phyloP scores from a whole-genome alignment of 257 asterid species.

The Linaria vulgaris region DNA sequence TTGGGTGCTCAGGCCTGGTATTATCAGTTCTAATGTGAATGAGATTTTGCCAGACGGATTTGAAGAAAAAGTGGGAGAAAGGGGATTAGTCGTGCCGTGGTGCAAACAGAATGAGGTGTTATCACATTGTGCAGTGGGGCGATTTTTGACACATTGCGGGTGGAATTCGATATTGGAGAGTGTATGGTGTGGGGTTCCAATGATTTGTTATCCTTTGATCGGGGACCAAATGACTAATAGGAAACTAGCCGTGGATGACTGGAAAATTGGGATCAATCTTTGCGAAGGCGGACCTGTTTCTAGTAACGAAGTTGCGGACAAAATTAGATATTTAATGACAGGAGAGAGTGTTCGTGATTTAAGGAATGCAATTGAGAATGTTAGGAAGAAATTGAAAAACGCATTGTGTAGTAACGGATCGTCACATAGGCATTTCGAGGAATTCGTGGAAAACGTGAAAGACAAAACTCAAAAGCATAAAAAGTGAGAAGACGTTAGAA shows the following conservation, averaged over 20 bases:
- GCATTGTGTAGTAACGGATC: slow-evolving; percentile 2
- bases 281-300: slow-evolving; percentile 17
- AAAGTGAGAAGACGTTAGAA: background rate
- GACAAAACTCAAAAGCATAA: background rate
- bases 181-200: slow-evolving; percentile 29
- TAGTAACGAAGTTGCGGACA: slow-evolving; percentile 24
- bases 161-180: slow-evolving; percentile 39
- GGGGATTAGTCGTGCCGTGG: slow-evolving; percentile 14
- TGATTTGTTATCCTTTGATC: slow-evolving; percentile 30
- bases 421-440: background rate
- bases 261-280: slow-evolving; percentile 38
- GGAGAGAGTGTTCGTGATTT: background rate
- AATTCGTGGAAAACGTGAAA: background rate
- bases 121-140: slow-evolving; percentile 24
- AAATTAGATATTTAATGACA: slow-evolving; percentile 7
- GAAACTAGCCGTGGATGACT: slow-evolving; percentile 34
- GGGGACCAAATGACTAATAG: slow-evolving; percentile 33
- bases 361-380: background rate
- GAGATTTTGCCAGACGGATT: slow-evolving; percentile 10
- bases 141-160: slow-evolving; percentile 34
- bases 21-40: background rate
- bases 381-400: slow-evolving; percentile 1
- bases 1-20: slow-evolving; percentile 23
- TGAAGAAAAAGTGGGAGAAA: background rate
- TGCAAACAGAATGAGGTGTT: slow-evolving; percentile 4